Conservation (phyloP, 148 eudicot genomes). For the Bassia scoparia region DNA sequence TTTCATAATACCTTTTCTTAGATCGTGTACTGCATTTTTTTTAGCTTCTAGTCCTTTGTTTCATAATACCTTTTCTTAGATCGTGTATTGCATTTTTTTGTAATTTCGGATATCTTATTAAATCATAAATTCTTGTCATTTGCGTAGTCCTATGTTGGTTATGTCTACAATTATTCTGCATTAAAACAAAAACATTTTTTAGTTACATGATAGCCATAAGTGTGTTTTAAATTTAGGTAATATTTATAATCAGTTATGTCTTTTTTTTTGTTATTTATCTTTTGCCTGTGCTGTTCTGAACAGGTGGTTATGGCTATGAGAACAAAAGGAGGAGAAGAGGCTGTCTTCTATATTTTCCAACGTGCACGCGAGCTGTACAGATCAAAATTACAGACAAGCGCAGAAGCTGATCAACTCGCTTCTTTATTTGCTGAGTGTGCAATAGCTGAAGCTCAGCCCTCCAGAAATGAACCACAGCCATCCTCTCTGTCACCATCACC, state of each 20-base stretch:
- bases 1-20: too few relatives aligned
- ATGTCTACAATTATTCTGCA: too few relatives aligned
- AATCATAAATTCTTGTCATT: too few relatives aligned
- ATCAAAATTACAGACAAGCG: slow-evolving; percentile 52
- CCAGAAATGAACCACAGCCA: slow-evolving; percentile 18
- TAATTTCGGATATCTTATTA: too few relatives aligned
- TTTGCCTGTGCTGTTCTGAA: neutral
- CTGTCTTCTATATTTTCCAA: slow-evolving; percentile 54
- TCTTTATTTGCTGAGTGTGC: slow-evolving; percentile 96
- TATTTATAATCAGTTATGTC: too few relatives aligned
- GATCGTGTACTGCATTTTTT: too few relatives aligned
- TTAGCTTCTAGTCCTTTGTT: too few relatives aligned
- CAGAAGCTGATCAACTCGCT: slow-evolving; percentile 83
- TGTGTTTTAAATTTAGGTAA: neutral
- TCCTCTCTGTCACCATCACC: slow-evolving; percentile 25
- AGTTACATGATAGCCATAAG: neutral
- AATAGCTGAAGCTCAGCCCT: slow-evolving; percentile 79
- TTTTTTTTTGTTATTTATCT: neutral
- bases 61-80: too few relatives aligned
- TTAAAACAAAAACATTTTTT: too few relatives aligned
- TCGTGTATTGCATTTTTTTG: too few relatives aligned
- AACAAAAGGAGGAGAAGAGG: slow-evolving; percentile 73
- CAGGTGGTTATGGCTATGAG: slow-evolving; percentile 87
- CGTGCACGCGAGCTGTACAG: slow-evolving; percentile 81
- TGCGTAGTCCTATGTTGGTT: too few relatives aligned